Conservation (phyloP, 1,284 basidiomycete species). For the Lentinula novae-zelandiae region DNA sequence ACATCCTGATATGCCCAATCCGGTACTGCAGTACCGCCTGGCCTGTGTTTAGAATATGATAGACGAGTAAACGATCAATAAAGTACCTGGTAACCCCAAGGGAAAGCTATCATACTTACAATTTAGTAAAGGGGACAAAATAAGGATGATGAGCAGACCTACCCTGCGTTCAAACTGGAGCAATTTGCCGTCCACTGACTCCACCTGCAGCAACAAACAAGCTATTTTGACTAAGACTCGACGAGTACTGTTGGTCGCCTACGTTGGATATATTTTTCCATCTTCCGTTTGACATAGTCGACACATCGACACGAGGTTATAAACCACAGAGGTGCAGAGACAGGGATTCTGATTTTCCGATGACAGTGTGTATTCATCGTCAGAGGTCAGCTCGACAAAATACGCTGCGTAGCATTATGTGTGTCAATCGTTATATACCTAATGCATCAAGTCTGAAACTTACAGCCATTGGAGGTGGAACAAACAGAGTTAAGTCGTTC, state of each 20-base stretch:
- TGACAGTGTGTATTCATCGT: not conserved
- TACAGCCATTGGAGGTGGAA: not conserved
- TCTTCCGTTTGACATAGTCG: not conserved
- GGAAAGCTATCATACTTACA: not conserved
- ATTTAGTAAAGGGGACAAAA: not conserved
- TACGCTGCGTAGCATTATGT: not conserved
- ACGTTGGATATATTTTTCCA: not conserved
- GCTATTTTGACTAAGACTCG: not conserved
- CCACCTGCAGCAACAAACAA: not conserved
- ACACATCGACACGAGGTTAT: slow-evolving; percentile 4
- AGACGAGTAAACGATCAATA: not conserved
- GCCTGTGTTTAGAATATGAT: slow-evolving; percentile 15
- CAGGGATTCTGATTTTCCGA: slow-evolving; percentile 3
- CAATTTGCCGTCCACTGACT: not conserved
- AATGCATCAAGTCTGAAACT: not conserved
- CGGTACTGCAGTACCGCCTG: slow-evolving; percentile 4
- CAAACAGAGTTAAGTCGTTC: slow-evolving; percentile 1
- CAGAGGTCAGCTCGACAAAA: not conserved
- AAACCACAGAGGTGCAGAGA: slow-evolving; percentile 1
- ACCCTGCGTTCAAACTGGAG: not conserved
- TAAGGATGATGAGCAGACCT: not conserved
- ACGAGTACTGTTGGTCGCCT: not conserved
- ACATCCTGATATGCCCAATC: slow-evolving; percentile 6
- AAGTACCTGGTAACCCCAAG: not conserved
- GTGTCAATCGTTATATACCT: not conserved